Conservation (phyloP, 2,329 filamentous ascomycete genomes). For the Xylariaceae sp. region DNA sequence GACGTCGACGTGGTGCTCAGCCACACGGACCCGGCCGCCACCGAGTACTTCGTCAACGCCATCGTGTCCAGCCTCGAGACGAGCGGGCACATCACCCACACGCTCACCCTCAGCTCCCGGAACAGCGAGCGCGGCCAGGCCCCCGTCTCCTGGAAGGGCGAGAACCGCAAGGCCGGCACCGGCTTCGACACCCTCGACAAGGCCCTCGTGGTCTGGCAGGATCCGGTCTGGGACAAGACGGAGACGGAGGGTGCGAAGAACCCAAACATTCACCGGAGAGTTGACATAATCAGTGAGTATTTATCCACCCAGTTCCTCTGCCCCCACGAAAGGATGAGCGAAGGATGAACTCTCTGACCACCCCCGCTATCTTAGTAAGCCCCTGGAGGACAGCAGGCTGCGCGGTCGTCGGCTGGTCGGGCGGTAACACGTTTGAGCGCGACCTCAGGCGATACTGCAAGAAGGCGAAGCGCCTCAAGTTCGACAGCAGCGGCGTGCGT, state of each 20-base stretch:
- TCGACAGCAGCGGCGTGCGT: constrained; percentile 83
- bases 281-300: constrained; percentile 67
- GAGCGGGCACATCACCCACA: constrained; percentile 72
- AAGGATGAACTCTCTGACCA: no score
- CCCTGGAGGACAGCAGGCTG: constrained; percentile 88
- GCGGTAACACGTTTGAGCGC: constrained; percentile 83
- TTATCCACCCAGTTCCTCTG: not conserved
- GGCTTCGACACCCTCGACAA: constrained; percentile 91
- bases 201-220: constrained; percentile 86
- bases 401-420: constrained; percentile 81
- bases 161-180: constrained; percentile 35
- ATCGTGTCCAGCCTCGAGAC: constrained; percentile 67
- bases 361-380: constrained; percentile 42
- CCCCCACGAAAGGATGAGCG: no score
- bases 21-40: constrained; percentile 66
- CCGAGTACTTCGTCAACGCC: constrained; percentile 63
- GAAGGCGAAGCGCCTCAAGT: constrained; percentile 67
- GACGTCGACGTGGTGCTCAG: constrained; percentile 85
- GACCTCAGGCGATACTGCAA: constrained; percentile 80
- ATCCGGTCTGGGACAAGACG: constrained; percentile 46
- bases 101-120: constrained; percentile 62
- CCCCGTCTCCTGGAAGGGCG: constrained; percentile 49
- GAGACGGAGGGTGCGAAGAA: constrained; percentile 49
- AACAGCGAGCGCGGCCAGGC: constrained; percentile 68
- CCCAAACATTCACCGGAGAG: constrained; percentile 70